Percentiles rank a stretch among this genome's conserved stretches.
Evolutionary conservation across 148 eudicot genomes (phyloP).

Genomic region (Agrostemma githago): DNA sequence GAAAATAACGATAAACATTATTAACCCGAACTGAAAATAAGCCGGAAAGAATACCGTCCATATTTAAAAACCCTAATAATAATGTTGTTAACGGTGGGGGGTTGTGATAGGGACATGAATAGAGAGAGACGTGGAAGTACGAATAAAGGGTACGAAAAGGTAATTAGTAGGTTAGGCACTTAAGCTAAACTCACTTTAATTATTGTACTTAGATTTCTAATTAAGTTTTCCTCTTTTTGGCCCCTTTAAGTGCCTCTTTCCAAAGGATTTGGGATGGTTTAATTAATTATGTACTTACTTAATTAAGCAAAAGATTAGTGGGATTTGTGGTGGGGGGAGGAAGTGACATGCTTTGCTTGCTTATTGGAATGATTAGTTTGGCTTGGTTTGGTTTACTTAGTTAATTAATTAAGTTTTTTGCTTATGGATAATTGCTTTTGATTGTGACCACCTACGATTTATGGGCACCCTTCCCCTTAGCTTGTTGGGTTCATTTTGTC

Average conservation of each 20-base stretch:
- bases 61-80: background rate
- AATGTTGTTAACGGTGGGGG: background rate
- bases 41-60: too few species aligned
- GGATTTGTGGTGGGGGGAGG: background rate
- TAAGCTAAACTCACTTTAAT: background rate
- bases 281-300: background rate
- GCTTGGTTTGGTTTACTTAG: background rate
- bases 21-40: too few species aligned
- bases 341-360: background rate
- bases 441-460: background rate
- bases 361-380: background rate
- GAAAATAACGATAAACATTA: too few species aligned
- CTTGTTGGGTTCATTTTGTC: too few species aligned
- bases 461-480: background rate
- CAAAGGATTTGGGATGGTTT: background rate
- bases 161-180: background rate
- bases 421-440: background rate
- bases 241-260: background rate
- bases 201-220: background rate
- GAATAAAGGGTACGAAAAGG: background rate
- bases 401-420: background rate
- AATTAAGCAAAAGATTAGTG: background rate
- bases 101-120: background rate
- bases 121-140: background rate
- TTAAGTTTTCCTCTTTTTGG: background rate